Percentiles rank a stretch among this genome's conserved stretches.
These are phyloP conservation scores for Vachellia pachyceras DNA, from an alignment of 306 rosid species.

Conservation along the genomic window DNA sequence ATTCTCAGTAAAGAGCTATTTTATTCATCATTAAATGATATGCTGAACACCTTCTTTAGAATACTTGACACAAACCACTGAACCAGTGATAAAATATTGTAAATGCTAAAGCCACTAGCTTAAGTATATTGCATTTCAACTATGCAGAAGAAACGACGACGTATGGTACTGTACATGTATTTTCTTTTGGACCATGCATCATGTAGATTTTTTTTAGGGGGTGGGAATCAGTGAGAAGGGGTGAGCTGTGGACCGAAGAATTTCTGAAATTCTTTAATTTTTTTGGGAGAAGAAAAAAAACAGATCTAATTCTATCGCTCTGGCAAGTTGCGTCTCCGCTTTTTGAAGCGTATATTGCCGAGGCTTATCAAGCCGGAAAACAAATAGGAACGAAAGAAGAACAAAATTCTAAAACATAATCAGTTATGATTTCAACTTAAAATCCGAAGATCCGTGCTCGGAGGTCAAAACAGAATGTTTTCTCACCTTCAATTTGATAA, in stretches of 20 bases:
- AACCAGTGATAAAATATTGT: not conserved
- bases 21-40: not conserved
- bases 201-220: not conserved
- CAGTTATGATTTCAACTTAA: not conserved
- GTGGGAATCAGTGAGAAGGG: too few species aligned
- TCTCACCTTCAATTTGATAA: slow-evolving; percentile 85
- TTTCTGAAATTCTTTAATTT: not conserved
- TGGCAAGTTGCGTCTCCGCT: not conserved
- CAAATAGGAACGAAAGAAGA: not conserved
- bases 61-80: not conserved
- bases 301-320: not conserved
- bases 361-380: not conserved
- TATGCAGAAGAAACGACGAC: slow-evolving; percentile 11
- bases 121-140: not conserved
- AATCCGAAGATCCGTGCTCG: not conserved
- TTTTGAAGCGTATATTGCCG: not conserved
- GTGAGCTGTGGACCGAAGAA: not conserved
- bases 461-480: not conserved
- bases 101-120: not conserved
- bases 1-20: not conserved
- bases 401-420: not conserved
- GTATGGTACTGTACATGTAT: not conserved
- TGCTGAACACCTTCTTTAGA: not conserved
- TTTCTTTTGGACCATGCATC: not conserved
- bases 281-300: not conserved